Conservation (phyloP, 2,329 filamentous ascomycete species). For the Phyllosticta citrichinensis region DNA sequence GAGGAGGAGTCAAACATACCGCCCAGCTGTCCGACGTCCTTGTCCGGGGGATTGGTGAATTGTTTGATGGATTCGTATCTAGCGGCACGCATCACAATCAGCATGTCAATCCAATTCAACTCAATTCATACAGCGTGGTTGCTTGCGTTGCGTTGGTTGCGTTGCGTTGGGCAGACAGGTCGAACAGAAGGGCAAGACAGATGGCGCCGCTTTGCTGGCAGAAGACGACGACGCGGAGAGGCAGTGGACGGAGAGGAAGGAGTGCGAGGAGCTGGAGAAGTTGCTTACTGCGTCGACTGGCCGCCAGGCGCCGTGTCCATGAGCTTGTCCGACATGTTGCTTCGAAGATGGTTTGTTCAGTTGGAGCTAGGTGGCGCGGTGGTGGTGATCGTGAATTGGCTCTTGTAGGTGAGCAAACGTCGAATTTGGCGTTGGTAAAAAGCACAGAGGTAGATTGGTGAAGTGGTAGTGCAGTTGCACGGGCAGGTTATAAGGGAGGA, state of each 20-base stretch:
- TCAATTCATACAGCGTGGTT: too few relatives aligned
- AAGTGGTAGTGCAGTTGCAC: not conserved
- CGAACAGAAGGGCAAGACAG: too few relatives aligned
- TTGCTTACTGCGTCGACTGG: conserved; percentile 46
- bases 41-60: conserved; percentile 40
- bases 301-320: conserved; percentile 52
- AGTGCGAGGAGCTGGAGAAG: not conserved
- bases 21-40: conserved; percentile 48
- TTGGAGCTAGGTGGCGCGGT: too few relatives aligned
- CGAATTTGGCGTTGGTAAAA: not conserved
- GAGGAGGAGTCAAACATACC: conserved; percentile 28
- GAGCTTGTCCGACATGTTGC: conserved; percentile 41
- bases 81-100: not conserved
- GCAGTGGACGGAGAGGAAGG: not conserved
- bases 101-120: not conserved
- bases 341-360: too few relatives aligned
- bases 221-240: not conserved
- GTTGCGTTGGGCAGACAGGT: too few relatives aligned
- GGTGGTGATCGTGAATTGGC: not conserved
- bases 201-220: too few relatives aligned
- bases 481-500: not conserved
- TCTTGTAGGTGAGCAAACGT: not conserved
- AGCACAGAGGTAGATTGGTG: not conserved
- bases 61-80: conserved; percentile 50
- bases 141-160: too few relatives aligned